Evolutionary conservation across 345 rosid species (phyloP), one percentile per base, ranked within the genome.

Genomic region (Hypericum androsaemum): DNA sequence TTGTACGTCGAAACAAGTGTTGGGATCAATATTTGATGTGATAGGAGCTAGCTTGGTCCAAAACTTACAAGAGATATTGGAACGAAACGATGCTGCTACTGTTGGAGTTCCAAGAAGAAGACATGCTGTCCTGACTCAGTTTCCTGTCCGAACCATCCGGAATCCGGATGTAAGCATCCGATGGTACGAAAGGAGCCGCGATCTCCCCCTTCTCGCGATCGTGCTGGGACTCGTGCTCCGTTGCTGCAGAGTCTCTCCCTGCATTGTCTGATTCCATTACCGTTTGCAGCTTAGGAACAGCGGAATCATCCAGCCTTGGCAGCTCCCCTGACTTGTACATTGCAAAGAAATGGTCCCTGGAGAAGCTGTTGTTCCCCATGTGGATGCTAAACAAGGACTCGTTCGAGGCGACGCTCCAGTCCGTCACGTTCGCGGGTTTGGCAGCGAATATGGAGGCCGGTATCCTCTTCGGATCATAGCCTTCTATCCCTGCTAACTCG

Each of bases 361-460:
- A 72, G 70, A 76, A 73, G 69, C 77, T 75, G 40, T 55, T 67
- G 37, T 68, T 80, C 14, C 80, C 83, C 55, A 83, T 61, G 16
- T 78, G 84, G 66, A 94, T 79, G 52, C 97, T 94, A 39, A 88
- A 94, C 68, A 94, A 64, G 0, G 97, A 88, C 58, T 94, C 97
- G 35, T 81, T 94, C 2, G 99, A 94, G 54, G 97, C 81, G 2
- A 69, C 62, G 12, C 99, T 94, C 99, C 99, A 88, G 0, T 88
- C 99, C 38, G 45, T 38, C 0, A 76, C 64, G 37, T 60, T 72
- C 3, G 67, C 12, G 17, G 87, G 71, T 54, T 67, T 79, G 9
- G 47, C 45, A 5, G 68, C 53, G 38, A 94, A 94, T 58, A 85
- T 41, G 11, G 90, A 57, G 10, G 81, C 64, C 1, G 99, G 94